These are phyloP conservation scores for Lepidium didymum DNA, from an alignment of 345 rosid genomes.

Conservation along the genomic window DNA sequence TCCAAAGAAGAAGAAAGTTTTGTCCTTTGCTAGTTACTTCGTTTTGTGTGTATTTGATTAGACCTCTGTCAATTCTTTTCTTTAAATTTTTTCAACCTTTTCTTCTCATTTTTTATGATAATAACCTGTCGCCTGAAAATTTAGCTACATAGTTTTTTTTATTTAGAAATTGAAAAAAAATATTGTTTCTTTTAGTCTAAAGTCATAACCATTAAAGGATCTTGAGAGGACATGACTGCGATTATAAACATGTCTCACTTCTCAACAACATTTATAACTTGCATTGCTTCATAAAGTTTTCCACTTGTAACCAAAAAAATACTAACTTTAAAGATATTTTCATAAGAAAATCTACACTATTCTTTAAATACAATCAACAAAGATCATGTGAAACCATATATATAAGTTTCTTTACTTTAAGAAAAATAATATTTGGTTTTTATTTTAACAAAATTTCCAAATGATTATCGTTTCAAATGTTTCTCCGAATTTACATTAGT, in stretches of 20 bases:
- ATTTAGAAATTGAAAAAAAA: background rate
- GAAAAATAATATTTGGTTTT: background rate
- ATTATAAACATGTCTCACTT: background rate
- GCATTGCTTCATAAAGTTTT: slow-evolving; percentile 1
- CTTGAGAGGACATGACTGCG: background rate
- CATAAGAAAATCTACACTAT: background rate
- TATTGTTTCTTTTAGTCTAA: background rate
- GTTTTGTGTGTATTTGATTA: slow-evolving; percentile 13
- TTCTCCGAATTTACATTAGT: background rate
- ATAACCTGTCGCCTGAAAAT: background rate
- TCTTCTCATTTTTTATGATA: background rate
- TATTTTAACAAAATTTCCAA: background rate
- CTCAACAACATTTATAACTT: slow-evolving; percentile 2
- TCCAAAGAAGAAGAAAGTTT: slow-evolving; percentile 21
- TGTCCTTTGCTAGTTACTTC: slow-evolving; percentile 26
- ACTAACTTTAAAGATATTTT: background rate
- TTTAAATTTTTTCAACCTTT: background rate
- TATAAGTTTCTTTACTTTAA: background rate
- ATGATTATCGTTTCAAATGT: background rate
- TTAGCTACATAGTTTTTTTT: background rate
- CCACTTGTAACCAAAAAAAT: slow-evolving; percentile 20
- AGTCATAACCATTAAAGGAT: background rate
- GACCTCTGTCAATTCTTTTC: slow-evolving; percentile 4
- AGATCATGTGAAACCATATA: slow-evolving; percentile 21
- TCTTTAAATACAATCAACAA: slow-evolving; percentile 9